Evolutionary conservation across 306 rosid species (phyloP), one percentile per base, ranked within the genome.

Genomic region (Erythrophleum fordii): DNA sequence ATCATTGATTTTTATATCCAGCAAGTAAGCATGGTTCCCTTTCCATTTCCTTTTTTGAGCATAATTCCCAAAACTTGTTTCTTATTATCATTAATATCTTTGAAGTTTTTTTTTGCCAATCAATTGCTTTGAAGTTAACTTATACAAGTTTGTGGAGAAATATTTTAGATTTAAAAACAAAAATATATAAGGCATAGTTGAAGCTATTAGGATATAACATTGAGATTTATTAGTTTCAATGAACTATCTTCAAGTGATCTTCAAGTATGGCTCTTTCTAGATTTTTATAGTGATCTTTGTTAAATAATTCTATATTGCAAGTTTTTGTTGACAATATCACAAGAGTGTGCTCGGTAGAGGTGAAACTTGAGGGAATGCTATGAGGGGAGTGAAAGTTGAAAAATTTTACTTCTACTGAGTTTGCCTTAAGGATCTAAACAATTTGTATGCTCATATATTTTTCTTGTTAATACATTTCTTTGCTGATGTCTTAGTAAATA

Each of bases 211-310:
- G 20, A 49, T 2, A 16, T 49, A 49, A 23, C 18, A 51, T 52
- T 52, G 10, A 52, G 59, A 52, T 52, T 52, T 25, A 1, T 2
- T 1, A 52, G 39, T 2, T 35, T 35, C 39, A 35, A 5, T 35
- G 5, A 35, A 35, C 39, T 35, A 5, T 35, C 39, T 35, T 35
- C 39, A 35, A 35, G 39, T 35, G 39, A 35, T 35, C 39, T 35
- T 35, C 39, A 94, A 87, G 98, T 94, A 84, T 86, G 82, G 49
- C 42, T 17, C 77, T 66, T 44, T 34, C 1, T 46, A 37, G 25
- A 7, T 59, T 34, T 78, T 60, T 45, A 12, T 8, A n/a, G 26
- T 82, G 35, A 56, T 66, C 66, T 41, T 25, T 56, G 31, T 73
- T 41, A 31, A 48, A 23, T 65, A 68, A 59, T 49, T 79, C 46